Evolutionary conservation across 1,284 basidiomycete species (phyloP).

Genomic region (Lentinus polychrous): DNA sequence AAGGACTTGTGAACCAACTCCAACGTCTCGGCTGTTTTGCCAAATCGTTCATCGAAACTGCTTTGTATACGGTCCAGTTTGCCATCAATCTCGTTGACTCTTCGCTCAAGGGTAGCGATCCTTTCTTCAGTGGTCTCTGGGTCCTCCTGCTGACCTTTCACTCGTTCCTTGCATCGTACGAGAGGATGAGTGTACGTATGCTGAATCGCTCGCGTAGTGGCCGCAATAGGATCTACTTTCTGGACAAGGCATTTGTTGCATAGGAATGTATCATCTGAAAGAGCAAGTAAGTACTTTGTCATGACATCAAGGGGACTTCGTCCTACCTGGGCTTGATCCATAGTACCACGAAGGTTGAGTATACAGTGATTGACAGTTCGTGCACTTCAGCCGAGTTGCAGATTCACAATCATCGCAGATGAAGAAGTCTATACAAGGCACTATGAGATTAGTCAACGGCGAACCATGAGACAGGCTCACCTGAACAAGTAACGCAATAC

Average conservation of each 20-base stretch:
- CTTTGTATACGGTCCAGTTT: constrained; percentile 1
- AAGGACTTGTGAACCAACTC: constrained; percentile 1
- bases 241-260: constrained; percentile 8
- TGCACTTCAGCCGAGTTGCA: constrained; percentile 5
- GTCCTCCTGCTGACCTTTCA: background rate
- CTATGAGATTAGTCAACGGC: constrained; percentile 3
- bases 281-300: background rate
- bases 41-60: background rate
- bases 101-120: background rate
- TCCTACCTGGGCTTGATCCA: background rate
- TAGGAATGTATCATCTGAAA: constrained; percentile 8
- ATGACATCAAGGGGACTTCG: background rate
- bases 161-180: constrained; percentile 8
- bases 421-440: constrained; percentile 9
- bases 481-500: constrained; percentile 23
- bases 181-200: constrained; percentile 11
- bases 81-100: background rate
- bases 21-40: background rate
- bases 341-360: constrained; percentile 12
- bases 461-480: constrained; percentile 4
- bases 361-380: constrained; percentile 7
- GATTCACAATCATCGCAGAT: constrained; percentile 16
- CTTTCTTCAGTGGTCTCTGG: constrained; percentile 1
- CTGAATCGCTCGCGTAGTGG: background rate
- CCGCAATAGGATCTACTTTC: background rate